These are phyloP conservation scores for Hypoxylon lienhwacheense DNA, from an alignment of 495 filamentous ascomycete species.

Conservation along the genomic window DNA sequence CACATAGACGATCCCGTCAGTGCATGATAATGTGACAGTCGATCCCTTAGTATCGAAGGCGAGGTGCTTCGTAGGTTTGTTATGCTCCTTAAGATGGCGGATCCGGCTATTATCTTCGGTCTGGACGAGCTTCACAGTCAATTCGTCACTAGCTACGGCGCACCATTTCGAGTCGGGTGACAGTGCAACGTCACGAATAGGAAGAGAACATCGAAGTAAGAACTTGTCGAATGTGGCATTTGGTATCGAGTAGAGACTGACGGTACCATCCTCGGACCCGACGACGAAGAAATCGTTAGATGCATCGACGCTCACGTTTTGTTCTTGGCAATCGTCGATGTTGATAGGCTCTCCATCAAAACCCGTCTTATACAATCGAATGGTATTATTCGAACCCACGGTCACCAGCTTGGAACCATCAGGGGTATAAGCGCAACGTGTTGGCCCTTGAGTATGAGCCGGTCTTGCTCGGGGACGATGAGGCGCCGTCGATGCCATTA, in stretches of 20 bases:
- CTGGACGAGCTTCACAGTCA: conserved; percentile 85
- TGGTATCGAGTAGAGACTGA: conserved; percentile 79
- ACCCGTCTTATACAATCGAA: conserved; percentile 86
- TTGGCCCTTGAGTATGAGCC: conserved; percentile 57
- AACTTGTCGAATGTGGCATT: conserved; percentile 77
- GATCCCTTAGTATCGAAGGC: conserved; percentile 82
- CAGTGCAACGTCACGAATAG: conserved; percentile 81
- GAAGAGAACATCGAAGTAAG: conserved; percentile 77
- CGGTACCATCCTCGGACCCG: conserved; percentile 90
- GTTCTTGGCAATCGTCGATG: conserved; percentile 83
- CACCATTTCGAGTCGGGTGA: conserved; percentile 84
- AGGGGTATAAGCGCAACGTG: conserved; percentile 58
- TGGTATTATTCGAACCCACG: conserved; percentile 84
- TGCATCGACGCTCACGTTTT: conserved; percentile 74
- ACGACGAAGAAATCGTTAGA: conserved; percentile 82
- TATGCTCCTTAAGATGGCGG: conserved; percentile 75
- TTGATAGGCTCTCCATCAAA: conserved; percentile 88
- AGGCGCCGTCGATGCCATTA: conserved; percentile 54
- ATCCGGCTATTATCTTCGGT: conserved; percentile 73
- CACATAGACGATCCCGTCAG: conserved; percentile 83
- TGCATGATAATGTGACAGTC: conserved; percentile 78
- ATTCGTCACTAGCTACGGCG: conserved; percentile 95
- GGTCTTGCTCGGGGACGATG: conserved; percentile 52
- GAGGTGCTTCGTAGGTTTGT: conserved; percentile 83
- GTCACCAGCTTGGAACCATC: conserved; percentile 69